These are phyloP conservation scores for Saccharum officinarum DNA, from an alignment of 176 grass and related monocot species.

Conservation along the genomic window DNA sequence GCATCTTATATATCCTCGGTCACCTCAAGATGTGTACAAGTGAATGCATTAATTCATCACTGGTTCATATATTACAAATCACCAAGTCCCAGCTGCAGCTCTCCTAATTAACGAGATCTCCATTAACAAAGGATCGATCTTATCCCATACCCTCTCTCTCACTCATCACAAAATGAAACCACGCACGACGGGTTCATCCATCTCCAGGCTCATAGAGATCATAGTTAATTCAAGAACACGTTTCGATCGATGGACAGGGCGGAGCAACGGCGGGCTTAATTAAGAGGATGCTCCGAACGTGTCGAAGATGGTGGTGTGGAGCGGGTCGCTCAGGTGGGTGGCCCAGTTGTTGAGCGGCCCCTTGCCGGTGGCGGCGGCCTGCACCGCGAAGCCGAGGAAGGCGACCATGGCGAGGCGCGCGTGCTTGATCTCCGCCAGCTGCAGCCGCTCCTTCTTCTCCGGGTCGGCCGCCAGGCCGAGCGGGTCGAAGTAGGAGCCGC, in stretches of 20 bases:
- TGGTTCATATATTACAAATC: slow-evolving; percentile 57
- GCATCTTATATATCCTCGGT: neutral
- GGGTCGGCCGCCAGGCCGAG: slow-evolving; percentile 84
- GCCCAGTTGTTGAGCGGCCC: slow-evolving; percentile 99
- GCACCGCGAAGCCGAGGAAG: slow-evolving; percentile 93
- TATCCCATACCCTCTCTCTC: slow-evolving; percentile 14
- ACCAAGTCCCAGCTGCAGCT: slow-evolving; percentile 24
- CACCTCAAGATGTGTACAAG: slow-evolving; percentile 44
- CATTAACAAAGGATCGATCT: slow-evolving; percentile 36
- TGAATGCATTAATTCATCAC: slow-evolving; percentile 46
- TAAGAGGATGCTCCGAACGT: slow-evolving; percentile 61
- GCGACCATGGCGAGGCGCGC: slow-evolving; percentile 98
- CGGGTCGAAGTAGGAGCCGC: slow-evolving; percentile 88
- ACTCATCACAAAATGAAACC: slow-evolving; percentile 61
- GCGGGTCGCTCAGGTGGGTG: slow-evolving; percentile 97
- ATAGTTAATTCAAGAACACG: neutral
- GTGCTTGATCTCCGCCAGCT: slow-evolving; percentile 99
- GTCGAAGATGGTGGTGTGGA: slow-evolving; percentile 99
- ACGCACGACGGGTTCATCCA: slow-evolving; percentile 5
- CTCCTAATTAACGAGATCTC: slow-evolving; percentile 45
- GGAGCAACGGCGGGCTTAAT: neutral
- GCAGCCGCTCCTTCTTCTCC: slow-evolving; percentile 83
- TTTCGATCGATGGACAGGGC: neutral
- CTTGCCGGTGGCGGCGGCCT: slow-evolving; percentile 97
- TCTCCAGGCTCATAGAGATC: neutral